Percentiles rank a stretch among this genome's conserved stretches.
Evolutionary conservation across 306 rosid species (phyloP).

Genomic region (Castanea crenata): DNA sequence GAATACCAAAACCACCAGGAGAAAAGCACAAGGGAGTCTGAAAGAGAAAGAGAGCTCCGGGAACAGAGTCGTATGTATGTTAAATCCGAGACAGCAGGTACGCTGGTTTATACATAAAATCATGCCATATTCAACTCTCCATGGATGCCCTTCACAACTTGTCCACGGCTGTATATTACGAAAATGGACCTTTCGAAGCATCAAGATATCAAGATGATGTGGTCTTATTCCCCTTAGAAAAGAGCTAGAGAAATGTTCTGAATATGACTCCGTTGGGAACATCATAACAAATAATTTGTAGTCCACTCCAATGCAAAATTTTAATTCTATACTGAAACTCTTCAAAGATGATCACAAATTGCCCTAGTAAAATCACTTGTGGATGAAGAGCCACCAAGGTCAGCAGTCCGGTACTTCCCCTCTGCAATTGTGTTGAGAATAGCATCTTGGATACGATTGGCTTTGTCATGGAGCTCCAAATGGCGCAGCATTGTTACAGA

Average conservation of each 20-base stretch:
- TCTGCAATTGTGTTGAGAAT: slow-evolving; percentile 81
- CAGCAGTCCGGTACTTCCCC: slow-evolving; percentile 92
- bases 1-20: neutral
- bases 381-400: slow-evolving; percentile 83
- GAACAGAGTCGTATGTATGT: neutral
- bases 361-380: slow-evolving; percentile 77
- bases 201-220: slow-evolving; percentile 44
- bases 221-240: slow-evolving; percentile 38
- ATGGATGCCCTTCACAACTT: neutral
- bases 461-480: slow-evolving; percentile 75
- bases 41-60: neutral
- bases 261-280: slow-evolving; percentile 27
- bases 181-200: slow-evolving; percentile 23
- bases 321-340: slow-evolving; percentile 3
- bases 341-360: slow-evolving; percentile 78
- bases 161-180: slow-evolving; percentile 23
- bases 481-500: slow-evolving; percentile 86
- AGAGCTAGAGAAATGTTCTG: slow-evolving; percentile 22
- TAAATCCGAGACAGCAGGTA: neutral
- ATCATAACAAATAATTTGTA: slow-evolving; percentile 30
- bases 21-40: neutral
- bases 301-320: slow-evolving; percentile 28
- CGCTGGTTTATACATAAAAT: neutral
- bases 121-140: neutral
- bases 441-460: slow-evolving; percentile 75